These are phyloP conservation scores for Beauveria varroae DNA, from an alignment of 2,329 filamentous ascomycete genomes.

Conservation along the genomic window DNA sequence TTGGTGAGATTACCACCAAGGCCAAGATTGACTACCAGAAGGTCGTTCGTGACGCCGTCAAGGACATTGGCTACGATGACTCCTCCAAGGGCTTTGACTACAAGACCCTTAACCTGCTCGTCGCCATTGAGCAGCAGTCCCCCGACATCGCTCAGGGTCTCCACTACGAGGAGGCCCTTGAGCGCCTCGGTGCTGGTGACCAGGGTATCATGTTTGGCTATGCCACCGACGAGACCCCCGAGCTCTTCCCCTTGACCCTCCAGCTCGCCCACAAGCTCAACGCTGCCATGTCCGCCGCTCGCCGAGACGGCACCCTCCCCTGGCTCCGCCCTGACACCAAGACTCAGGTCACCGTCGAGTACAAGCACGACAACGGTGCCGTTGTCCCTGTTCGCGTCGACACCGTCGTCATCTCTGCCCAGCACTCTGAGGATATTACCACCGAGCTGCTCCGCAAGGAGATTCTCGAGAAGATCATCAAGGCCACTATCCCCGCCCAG, in stretches of 20 bases:
- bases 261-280: constrained; percentile 96
- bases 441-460: constrained; percentile 91
- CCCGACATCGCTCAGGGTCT: constrained; percentile 98
- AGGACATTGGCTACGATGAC: constrained; percentile 97
- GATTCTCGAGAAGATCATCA: constrained; percentile 95
- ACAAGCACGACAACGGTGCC: constrained; percentile 90
- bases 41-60: constrained; percentile 87
- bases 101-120: constrained; percentile 98
- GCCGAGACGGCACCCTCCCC: constrained; percentile 76
- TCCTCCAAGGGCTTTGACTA: constrained; percentile 98
- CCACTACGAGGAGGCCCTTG: constrained; percentile 93
- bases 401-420: constrained; percentile 93
- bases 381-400: constrained; percentile 89
- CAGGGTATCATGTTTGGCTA: constrained; percentile 99
- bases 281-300: constrained; percentile 83
- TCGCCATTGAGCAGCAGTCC: constrained; percentile 98
- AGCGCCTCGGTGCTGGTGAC: constrained; percentile 97
- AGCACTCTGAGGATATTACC: constrained; percentile 82
- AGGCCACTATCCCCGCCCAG: constrained; percentile 85
- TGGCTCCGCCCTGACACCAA: constrained; percentile 99
- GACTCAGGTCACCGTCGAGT: constrained; percentile 99
- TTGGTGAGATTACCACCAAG: constrained; percentile 98
- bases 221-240: constrained; percentile 97
- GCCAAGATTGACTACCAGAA: constrained; percentile 95
- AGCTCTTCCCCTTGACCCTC: constrained; percentile 90